Base-by-base conservation (phyloP, 371 early-diverging fungal genomes). In the Phascolomyces articulosus region DNA sequence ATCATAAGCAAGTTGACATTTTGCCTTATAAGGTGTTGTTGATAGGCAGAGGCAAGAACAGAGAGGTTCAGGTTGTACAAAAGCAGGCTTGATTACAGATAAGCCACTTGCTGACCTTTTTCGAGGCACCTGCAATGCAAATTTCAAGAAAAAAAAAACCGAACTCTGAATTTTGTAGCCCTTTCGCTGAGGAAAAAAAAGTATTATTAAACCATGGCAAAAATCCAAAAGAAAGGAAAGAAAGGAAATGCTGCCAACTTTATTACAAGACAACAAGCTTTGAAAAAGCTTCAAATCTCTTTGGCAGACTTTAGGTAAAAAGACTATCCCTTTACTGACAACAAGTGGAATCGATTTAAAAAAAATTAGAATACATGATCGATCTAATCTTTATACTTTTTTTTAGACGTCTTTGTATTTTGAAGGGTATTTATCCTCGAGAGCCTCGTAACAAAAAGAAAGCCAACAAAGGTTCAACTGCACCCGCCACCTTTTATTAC, bases 351-450 rank as follows among this genome's bases (percentile, higher is more conserved):
- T 21, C 23, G 26, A 40, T 6, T 24, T 8, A 13, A 21, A 41
- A 58, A 58, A 7, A 26, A 21, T 47, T 2, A 31, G 16, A n/a
- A 20, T 29, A 16, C 23, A 20, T 20, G 28, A 55, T 34, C 60
- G 48, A 67, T 20, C 31, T 47, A 27, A 34, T 27, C 11, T 55
- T 23, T 26, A 13, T 18, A 15, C 16, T 58, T 6, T n/a, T 40
- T 55, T 38, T 23, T 66, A 91, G 98, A 78, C 96, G 97, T 48
- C 85, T 98, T 61, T 98, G 98, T 83, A 98, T 98, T 74, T 80
- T 98, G 67, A 98, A 98, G 83, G 99, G 99, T 34, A 93, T 98
- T 65, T 97, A 98, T 80, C 99, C 99, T 20, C 92, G 95, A 53
- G 96, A 96, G 74, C 99, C 99, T 47, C 90, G 87, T 65, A 95